Percentiles rank a stretch among this genome's conserved stretches.
Evolutionary conservation across 495 filamentous ascomycete genomes (phyloP).

Genomic region (Penicillium turbatum): DNA sequence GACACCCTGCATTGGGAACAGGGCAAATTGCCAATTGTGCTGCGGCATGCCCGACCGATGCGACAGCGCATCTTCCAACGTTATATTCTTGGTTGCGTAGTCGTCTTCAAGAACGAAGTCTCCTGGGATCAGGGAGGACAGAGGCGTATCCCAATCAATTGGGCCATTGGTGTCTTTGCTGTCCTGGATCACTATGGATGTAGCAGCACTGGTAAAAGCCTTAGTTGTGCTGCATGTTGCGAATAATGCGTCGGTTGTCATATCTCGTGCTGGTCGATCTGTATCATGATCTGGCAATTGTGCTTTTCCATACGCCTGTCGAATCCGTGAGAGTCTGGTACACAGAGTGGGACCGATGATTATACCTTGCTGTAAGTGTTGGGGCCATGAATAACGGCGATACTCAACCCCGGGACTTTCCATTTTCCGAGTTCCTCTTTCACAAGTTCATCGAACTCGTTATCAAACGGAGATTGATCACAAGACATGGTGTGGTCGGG

Average conservation of each 20-base stretch:
- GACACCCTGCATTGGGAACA: not conserved
- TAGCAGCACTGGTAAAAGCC: slow-evolving; percentile 49
- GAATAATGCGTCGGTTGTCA: slow-evolving; percentile 45
- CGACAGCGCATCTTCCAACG: slow-evolving; percentile 48
- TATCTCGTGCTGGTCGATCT: slow-evolving; percentile 10
- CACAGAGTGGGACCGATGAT: not conserved
- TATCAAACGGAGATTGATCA: slow-evolving; percentile 15
- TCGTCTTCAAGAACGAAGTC: slow-evolving; percentile 50
- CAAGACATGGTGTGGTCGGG: not conserved
- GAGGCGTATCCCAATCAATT: slow-evolving; percentile 47
- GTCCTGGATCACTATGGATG: slow-evolving; percentile 45
- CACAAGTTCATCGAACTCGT: slow-evolving; percentile 37
- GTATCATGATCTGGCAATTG: slow-evolving; percentile 25
- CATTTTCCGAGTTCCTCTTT: slow-evolving; percentile 38
- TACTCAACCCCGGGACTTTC: slow-evolving; percentile 48
- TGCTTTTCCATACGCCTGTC: slow-evolving; percentile 51
- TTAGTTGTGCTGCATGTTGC: slow-evolving; percentile 51
- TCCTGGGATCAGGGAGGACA: slow-evolving; percentile 45
- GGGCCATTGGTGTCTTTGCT: slow-evolving; percentile 22
- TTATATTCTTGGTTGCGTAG: slow-evolving; percentile 41
- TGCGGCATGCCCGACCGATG: slow-evolving; percentile 47
- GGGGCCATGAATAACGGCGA: slow-evolving; percentile 45
- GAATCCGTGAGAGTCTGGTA: slow-evolving; percentile 5
- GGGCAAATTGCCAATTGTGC: slow-evolving; percentile 18
- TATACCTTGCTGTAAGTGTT: slow-evolving; percentile 43